Base-by-base conservation (phyloP, 257 asterid genomes). In the Solanum tarapatanum region DNA sequence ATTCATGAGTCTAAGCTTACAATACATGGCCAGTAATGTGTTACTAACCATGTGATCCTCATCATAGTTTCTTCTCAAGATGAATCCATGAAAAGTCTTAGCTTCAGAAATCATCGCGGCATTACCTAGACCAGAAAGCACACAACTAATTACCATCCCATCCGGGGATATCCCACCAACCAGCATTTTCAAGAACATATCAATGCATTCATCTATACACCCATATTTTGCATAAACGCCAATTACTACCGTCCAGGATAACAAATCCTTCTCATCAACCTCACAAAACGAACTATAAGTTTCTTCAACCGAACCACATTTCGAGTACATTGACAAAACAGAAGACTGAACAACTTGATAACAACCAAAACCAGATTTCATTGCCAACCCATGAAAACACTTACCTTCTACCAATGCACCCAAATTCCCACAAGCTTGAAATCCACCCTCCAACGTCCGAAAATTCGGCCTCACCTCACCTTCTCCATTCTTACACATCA, bases 391-490 rank as follows among this genome's bases (percentile, higher is more conserved):
- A 77, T 96, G 99, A 89, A 95, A 93, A 87, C 98, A 93, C 84
- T 87, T 92, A 77, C 98, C 98, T 90, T 90, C 94, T 30, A 70
- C 55, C 87, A 95, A 88, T 41, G 93, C 93, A 88, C 91, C 74
- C 88, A 92, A 84, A 89, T 91, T 91, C 75, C 95, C 98, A 91
- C 98, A 96, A 82, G 99, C 98, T 90, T 94, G 98, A 43, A 96
- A 93, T 16, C 97, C 98, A 35, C 98, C 99, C 89, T 93, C 98
- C 43, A 96, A 83, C 3, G 98, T 94, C 86, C 98, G 91, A 35
- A 37, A 90, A 93, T 94, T 95, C 33, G 91, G 97, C 92, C 90
- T 93, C 91, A 86, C 94, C 79, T 75, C 87, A 89, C 87, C 82
- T 30, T 90, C 93, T 24, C 94, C 94, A 64, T 60, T 82, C 82